Conservation (phyloP, 2,329 filamentous ascomycete genomes). For the Cryphonectria nitschkei region DNA sequence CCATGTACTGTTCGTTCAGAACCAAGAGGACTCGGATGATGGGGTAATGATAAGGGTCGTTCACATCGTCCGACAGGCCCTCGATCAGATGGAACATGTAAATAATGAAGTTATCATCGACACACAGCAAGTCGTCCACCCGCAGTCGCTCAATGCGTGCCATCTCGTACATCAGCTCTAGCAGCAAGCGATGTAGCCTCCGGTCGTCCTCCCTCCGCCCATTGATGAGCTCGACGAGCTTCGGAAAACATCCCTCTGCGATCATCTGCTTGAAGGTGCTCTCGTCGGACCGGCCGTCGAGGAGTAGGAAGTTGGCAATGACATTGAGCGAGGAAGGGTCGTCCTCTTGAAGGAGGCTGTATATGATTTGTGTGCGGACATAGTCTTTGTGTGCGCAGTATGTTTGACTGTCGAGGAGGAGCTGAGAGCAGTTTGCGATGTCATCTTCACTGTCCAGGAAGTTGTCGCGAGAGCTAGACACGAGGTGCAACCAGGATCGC, state of each 20-base stretch:
- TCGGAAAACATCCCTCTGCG: conserved; percentile 78
- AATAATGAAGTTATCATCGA: conserved; percentile 79
- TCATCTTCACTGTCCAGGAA: conserved; percentile 79
- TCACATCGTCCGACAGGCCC: conserved; percentile 79
- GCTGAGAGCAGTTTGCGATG: conserved; percentile 77
- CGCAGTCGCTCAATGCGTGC: conserved; percentile 84
- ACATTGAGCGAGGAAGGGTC: conserved; percentile 79
- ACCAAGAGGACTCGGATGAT: conserved; percentile 93
- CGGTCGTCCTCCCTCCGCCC: conserved; percentile 66
- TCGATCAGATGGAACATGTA: conserved; percentile 89
- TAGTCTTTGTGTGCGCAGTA: conserved; percentile 80
- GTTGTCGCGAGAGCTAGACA: conserved; percentile 74
- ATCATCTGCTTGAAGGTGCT: conserved; percentile 85
- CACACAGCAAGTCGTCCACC: conserved; percentile 74
- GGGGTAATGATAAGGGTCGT: conserved; percentile 94
- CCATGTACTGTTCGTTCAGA: conserved; percentile 98
- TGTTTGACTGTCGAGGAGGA: conserved; percentile 74
- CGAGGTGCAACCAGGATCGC: conserved; percentile 80
- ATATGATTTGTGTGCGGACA: conserved; percentile 89
- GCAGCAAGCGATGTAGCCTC: conserved; percentile 75
- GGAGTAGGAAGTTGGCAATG: conserved; percentile 81
- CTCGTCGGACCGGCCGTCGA: conserved; percentile 82
- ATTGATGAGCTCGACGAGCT: conserved; percentile 81
- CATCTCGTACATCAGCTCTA: conserved; percentile 96
- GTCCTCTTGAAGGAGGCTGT: conserved; percentile 89